phyloP scores from a whole-genome alignment of 768 basidiomycete species.

The Hypholoma fasciculare region DNA sequence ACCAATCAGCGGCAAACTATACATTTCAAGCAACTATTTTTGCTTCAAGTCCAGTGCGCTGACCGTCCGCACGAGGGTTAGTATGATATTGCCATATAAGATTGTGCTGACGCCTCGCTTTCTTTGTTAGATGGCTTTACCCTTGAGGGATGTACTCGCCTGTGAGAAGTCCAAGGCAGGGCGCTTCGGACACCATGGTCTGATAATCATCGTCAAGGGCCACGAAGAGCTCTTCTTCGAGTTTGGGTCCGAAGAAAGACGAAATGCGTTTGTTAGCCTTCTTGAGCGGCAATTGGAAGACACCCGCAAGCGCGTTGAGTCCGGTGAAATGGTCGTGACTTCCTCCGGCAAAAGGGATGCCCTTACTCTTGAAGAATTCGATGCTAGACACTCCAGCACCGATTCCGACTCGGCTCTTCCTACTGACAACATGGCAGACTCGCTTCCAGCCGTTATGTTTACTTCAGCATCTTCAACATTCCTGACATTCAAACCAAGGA shows the following conservation, averaged over 20 bases:
- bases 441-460: constrained; percentile 92
- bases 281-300: constrained; percentile 84
- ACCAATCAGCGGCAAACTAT: constrained; percentile 87
- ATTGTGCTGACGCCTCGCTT: not conserved
- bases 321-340: constrained; percentile 41
- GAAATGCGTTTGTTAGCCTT: constrained; percentile 73
- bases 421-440: constrained; percentile 62
- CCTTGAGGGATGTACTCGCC: constrained; percentile 84
- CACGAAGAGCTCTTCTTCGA: constrained; percentile 99
- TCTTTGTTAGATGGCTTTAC: constrained; percentile 82
- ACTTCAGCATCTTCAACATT: constrained; percentile 95
- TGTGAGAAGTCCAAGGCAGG: constrained; percentile 85
- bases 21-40: constrained; percentile 89
- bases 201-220: constrained; percentile 89
- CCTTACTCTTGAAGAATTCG: constrained; percentile 84
- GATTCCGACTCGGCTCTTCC: constrained; percentile 44
- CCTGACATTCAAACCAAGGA: constrained; percentile 91
- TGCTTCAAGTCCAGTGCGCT: constrained; percentile 93
- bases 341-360: constrained; percentile 67
- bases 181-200: constrained; percentile 86
- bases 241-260: constrained; percentile 78
- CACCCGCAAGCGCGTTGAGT: constrained; percentile 47
- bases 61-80: constrained; percentile 77
- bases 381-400: constrained; percentile 42
- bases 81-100: constrained; percentile 22